Conservation (phyloP, 2,329 filamentous ascomycete species). For the Ascochyta koolunga region DNA sequence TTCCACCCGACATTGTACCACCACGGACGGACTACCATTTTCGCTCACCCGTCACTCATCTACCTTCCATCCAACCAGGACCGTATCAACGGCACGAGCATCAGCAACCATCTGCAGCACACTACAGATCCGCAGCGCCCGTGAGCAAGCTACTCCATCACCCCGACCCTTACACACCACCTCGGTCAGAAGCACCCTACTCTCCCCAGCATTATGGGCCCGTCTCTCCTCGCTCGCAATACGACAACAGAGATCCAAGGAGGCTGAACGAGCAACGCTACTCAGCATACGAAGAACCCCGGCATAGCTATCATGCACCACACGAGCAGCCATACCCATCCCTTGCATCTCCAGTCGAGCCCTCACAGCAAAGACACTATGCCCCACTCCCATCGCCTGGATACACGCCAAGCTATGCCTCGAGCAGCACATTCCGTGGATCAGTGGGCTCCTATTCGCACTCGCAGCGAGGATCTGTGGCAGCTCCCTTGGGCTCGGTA, state of each 20-base stretch:
- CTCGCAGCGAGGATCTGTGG: slow-evolving; percentile 44
- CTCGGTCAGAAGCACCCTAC: slow-evolving; percentile 48
- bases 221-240: slow-evolving; percentile 46
- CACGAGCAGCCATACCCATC: slow-evolving; percentile 44
- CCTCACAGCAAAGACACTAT: slow-evolving; percentile 42
- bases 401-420: slow-evolving; percentile 49
- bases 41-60: slow-evolving; percentile 48
- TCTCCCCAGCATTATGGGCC: slow-evolving; percentile 49
- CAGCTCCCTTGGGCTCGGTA: slow-evolving; percentile 39
- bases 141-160: slow-evolving; percentile 46
- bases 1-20: slow-evolving; percentile 47
- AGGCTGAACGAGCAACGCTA: slow-evolving; percentile 39
- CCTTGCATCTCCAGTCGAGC: slow-evolving; percentile 47
- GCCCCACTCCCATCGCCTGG: slow-evolving; percentile 46
- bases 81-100: slow-evolving; percentile 39
- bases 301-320: slow-evolving; percentile 34
- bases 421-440: slow-evolving; percentile 47
- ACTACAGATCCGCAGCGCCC: slow-evolving; percentile 37
- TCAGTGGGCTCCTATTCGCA: slow-evolving; percentile 47
- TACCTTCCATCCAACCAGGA: slow-evolving; percentile 45
- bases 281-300: slow-evolving; percentile 42
- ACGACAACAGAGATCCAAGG: slow-evolving; percentile 36
- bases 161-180: slow-evolving; percentile 47
- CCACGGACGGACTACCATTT: slow-evolving; percentile 47
- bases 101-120: slow-evolving; percentile 29